phyloP scores from a whole-genome alignment of 495 filamentous ascomycete genomes.

The Entonaema liquescens region DNA sequence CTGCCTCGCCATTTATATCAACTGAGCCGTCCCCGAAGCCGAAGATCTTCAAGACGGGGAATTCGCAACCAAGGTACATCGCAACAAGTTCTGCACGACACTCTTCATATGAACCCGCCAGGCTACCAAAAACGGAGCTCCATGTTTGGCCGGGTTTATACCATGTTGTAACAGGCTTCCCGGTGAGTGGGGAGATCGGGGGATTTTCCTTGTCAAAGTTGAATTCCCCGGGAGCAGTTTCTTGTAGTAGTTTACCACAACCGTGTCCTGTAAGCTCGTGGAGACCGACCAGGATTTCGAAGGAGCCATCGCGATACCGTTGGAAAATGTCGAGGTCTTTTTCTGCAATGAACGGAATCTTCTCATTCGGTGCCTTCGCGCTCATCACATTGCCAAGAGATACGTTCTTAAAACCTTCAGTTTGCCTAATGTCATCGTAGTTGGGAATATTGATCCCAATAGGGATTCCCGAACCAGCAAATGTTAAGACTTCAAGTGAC shows the following conservation, averaged over 20 bases:
- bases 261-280: constrained; percentile 97
- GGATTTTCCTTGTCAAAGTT: constrained; percentile 87
- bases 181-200: constrained; percentile 79
- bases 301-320: constrained; percentile 81
- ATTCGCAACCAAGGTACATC: constrained; percentile 91
- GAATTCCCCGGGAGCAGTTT: constrained; percentile 79
- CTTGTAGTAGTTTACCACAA: constrained; percentile 93
- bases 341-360: constrained; percentile 84
- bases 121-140: constrained; percentile 87
- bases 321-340: constrained; percentile 79
- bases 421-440: constrained; percentile 93
- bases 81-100: constrained; percentile 84
- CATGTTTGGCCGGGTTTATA: constrained; percentile 96
- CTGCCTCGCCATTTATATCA: constrained; percentile 78
- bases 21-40: constrained; percentile 80
- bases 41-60: constrained; percentile 87
- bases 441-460: constrained; percentile 84
- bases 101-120: constrained; percentile 86
- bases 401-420: constrained; percentile 98
- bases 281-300: constrained; percentile 94
- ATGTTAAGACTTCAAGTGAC: constrained; percentile 74
- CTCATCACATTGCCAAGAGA: constrained; percentile 88
- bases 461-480: constrained; percentile 80
- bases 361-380: constrained; percentile 89
- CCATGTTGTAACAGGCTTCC: constrained; percentile 80